Base-by-base conservation (phyloP, 2,329 filamentous ascomycete species). In the Talaromyces funiculosus region DNA sequence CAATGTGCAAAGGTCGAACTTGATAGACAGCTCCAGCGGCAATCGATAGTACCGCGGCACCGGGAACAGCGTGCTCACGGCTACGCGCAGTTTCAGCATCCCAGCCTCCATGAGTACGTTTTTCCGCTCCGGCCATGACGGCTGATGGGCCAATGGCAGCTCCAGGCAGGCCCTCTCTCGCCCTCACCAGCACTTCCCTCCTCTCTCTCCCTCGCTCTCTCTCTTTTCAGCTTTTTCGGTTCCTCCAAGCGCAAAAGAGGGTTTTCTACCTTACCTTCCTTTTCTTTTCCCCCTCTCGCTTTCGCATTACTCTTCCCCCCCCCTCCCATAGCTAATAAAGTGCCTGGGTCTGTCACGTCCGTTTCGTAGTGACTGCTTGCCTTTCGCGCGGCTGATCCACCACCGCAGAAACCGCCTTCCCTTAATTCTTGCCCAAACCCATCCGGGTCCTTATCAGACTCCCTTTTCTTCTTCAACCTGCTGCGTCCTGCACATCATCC, bases 231-330 rank as follows among this genome's bases (percentile, higher is more conserved):
- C 20, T 26, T 47, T 31, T 26, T 20, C 14, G 45, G 26, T 29
- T 33, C n/a, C 29, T 33, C 9, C 18, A 51, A 51, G n/a, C 45
- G 45, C 45, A 51, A 47, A 31, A 49, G 18, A 33, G 38, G 26
- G 26, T 24, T 22, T 29, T 43, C 29, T 53, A 61, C 57, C 67
- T 60, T 57, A 29, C 59, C 31, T 59, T 38, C 35, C 37, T 54
- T 59, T 29, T 59, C 51, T 57, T 61, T 43, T 71, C 67, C 71
- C 43, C 35, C 64, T 64, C 62, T 61, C 62, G 59, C 63, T 65
- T 60, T 42, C 64, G 64, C 61, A 55, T 62, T 61, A 60, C 57
- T 45, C 59, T 53, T 65, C 59, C 42, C 56, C 53, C 55, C 64
- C 62, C 58, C 64, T 61, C 61, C 64, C 51, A 24, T 9, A 24